These are phyloP conservation scores for Tricholoma hemisulphureum DNA, from an alignment of 768 basidiomycete species.

Conservation along the genomic window DNA sequence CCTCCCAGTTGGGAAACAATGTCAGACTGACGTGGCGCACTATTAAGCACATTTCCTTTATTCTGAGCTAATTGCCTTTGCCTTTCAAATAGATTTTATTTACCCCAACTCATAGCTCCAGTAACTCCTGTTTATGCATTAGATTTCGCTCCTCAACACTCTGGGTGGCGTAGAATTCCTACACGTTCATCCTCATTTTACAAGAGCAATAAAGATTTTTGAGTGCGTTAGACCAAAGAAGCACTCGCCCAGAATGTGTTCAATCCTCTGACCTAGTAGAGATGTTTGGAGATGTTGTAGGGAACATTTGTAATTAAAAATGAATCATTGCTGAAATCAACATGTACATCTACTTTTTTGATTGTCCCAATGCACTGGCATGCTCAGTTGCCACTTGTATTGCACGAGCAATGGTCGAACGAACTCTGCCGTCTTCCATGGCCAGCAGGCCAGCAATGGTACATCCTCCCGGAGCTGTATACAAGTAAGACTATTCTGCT, in stretches of 20 bases:
- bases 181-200: conserved; percentile 97
- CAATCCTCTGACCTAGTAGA: conserved; percentile 29
- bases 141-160: conserved; percentile 84
- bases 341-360: conserved; percentile 17
- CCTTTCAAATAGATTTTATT: background rate
- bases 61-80: conserved; percentile 5
- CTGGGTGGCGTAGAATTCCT: conserved; percentile 73
- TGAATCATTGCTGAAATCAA: background rate
- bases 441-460: conserved; percentile 97
- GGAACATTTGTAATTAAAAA: conserved; percentile 17
- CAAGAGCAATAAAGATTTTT: conserved; percentile 67
- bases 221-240: conserved; percentile 5
- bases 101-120: background rate
- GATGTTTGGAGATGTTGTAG: conserved; percentile 34
- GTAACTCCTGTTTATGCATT: conserved; percentile 15
- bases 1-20: conserved; percentile 23
- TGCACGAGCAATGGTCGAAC: conserved; percentile 91
- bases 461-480: conserved; percentile 90
- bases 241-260: conserved; percentile 35
- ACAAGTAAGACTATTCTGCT: background rate
- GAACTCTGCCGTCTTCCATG: conserved; percentile 89
- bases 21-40: conserved; percentile 1
- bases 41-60: background rate
- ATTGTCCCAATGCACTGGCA: conserved; percentile 82
- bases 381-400: conserved; percentile 93